Conservation (phyloP, 2,329 filamentous ascomycete genomes). For the Diaporthe longicolla region DNA sequence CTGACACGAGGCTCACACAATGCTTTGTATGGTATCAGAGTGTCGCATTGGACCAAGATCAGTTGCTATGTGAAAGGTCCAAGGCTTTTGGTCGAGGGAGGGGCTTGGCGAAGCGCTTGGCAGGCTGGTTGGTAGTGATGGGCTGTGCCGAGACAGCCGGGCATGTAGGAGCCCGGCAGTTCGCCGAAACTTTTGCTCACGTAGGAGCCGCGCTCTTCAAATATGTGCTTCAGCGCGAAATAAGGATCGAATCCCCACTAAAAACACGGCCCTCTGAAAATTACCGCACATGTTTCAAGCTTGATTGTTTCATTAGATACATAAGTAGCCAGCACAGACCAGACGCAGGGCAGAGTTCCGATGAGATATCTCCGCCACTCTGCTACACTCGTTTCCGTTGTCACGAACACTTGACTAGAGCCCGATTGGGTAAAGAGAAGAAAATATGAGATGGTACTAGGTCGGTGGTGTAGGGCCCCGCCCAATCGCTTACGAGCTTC, state of each 20-base stretch:
- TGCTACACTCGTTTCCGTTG: not conserved
- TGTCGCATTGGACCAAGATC: not conserved
- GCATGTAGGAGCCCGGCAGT: not conserved
- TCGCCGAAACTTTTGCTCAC: not conserved
- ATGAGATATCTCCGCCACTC: not conserved
- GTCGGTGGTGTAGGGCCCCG: not conserved
- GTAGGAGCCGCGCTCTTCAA: not conserved
- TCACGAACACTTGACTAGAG: not conserved
- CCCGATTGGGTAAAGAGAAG: no score
- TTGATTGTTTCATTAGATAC: not conserved
- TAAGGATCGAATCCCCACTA: not conserved
- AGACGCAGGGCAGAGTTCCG: not conserved
- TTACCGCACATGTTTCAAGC: not conserved
- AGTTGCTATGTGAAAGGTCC: not conserved
- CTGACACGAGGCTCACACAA: not conserved
- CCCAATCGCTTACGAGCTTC: not conserved
- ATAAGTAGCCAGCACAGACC: not conserved
- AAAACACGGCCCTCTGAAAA: not conserved
- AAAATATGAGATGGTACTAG: not conserved
- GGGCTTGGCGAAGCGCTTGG: no score
- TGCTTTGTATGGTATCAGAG: not conserved
- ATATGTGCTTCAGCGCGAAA: not conserved
- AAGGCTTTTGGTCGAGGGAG: no score
- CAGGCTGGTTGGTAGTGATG: not conserved
- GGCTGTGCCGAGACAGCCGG: conserved; percentile 19